Percentiles rank a stretch among this genome's conserved stretches.
Evolutionary conservation across 148 eudicot species (phyloP).

Genomic region (Hydrangea macrophylla): DNA sequence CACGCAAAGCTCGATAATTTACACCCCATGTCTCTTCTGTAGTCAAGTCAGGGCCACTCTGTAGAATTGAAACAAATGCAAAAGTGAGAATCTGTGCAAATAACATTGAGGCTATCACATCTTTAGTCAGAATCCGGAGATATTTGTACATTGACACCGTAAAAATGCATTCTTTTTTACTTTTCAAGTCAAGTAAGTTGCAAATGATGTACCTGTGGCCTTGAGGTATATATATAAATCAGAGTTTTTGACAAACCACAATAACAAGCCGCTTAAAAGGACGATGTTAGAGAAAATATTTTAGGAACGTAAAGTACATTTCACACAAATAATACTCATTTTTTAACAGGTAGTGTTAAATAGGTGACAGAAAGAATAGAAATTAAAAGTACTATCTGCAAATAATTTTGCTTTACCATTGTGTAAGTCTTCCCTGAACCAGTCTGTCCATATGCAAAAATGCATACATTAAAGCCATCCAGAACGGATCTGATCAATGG

Average conservation of each 20-base stretch:
- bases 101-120: not conserved
- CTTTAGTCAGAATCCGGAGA: not conserved
- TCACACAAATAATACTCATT: no score
- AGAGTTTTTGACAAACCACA: not conserved
- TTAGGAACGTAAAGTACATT: no score
- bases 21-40: slow-evolving; percentile 93
- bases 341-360: not conserved
- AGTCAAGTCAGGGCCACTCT: slow-evolving; percentile 96
- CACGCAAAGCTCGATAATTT: slow-evolving; percentile 78
- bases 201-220: no score
- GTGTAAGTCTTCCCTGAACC: slow-evolving; percentile 99
- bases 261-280: not conserved
- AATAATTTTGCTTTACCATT: slow-evolving; percentile 53
- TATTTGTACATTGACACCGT: not conserved
- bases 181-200: not conserved
- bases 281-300: not conserved
- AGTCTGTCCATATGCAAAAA: slow-evolving; percentile 97
- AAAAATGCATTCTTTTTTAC: not conserved
- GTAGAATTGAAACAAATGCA: slow-evolving; percentile 3
- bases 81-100: not conserved
- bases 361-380: not conserved
- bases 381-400: not conserved
- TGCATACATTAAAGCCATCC: slow-evolving; percentile 92
- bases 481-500: slow-evolving; percentile 85
- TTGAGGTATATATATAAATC: not conserved